Conservation (phyloP, 306 rosid genomes). For the Purshia tridentata region DNA sequence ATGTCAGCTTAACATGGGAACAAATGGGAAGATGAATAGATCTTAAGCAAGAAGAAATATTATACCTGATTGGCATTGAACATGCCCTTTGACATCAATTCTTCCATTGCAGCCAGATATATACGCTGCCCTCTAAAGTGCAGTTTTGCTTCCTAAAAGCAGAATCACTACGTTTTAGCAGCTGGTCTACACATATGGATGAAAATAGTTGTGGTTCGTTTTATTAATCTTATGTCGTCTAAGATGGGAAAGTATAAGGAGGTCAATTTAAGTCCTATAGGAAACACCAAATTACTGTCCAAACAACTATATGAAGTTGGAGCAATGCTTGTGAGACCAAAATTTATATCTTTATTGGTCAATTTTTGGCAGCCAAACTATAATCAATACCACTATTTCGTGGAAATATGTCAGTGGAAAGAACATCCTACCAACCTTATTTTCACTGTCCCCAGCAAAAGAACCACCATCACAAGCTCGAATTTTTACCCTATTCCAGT, state of each 20-base stretch:
- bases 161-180: slow-evolving; percentile 17
- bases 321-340: neutral
- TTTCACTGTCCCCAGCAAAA: slow-evolving; percentile 63
- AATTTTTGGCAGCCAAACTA: neutral
- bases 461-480: slow-evolving; percentile 93
- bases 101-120: slow-evolving; percentile 75
- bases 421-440: slow-evolving; percentile 40
- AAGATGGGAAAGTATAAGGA: too few relatives aligned
- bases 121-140: slow-evolving; percentile 79
- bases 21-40: neutral
- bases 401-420: slow-evolving; percentile 5
- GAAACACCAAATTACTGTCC: too few relatives aligned
- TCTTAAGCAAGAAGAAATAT: neutral
- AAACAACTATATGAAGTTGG: too few relatives aligned
- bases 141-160: slow-evolving; percentile 50
- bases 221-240: neutral
- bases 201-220: neutral
- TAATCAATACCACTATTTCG: neutral
- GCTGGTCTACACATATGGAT: slow-evolving; percentile 1
- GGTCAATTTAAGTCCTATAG: too few relatives aligned
- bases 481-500: slow-evolving; percentile 77
- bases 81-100: slow-evolving; percentile 76
- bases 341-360: too few relatives aligned
- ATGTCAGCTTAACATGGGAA: neutral
- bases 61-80: slow-evolving; percentile 57